Percentiles rank a stretch among this genome's conserved stretches.
These are phyloP conservation scores for Starmerella geochares DNA, from an alignment of 805 yeast genomes.

Conservation along the genomic window DNA sequence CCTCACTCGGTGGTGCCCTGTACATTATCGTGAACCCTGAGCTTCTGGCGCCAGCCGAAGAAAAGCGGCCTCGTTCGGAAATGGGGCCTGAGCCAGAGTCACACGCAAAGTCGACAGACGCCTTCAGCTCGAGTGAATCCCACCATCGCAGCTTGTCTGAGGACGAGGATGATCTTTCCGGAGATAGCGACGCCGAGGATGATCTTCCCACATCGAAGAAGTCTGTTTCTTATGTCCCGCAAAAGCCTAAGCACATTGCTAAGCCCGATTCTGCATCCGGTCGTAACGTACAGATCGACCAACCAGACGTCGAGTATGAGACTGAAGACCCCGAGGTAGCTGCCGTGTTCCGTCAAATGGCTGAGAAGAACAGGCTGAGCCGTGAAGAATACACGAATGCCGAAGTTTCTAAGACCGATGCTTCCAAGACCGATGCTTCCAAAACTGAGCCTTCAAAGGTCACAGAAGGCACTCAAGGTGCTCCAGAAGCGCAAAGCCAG, in stretches of 20 bases:
- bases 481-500: not conserved
- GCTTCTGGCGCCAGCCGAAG: not conserved
- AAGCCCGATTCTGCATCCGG: not conserved
- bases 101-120: not conserved
- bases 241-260: constrained; percentile 2
- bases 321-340: constrained; percentile 8
- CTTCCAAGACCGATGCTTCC: no score
- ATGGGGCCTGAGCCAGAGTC: not conserved
- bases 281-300: not conserved
- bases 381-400: not conserved
- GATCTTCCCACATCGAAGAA: constrained; percentile 8
- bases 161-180: constrained; percentile 19
- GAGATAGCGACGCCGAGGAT: constrained; percentile 14
- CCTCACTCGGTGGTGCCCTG: not conserved
- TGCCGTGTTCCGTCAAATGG: not conserved
- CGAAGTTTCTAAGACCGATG: no score
- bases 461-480: not conserved
- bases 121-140: not conserved
- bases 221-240: constrained; percentile 15
- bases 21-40: not conserved
- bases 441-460: no score
- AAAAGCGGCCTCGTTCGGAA: not conserved
- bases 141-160: constrained; percentile 8
- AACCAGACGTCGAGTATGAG: not conserved
- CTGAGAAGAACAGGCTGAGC: not conserved